Conservation (phyloP, 78 protist species). For the Dictyostelium capitatum region DNA sequence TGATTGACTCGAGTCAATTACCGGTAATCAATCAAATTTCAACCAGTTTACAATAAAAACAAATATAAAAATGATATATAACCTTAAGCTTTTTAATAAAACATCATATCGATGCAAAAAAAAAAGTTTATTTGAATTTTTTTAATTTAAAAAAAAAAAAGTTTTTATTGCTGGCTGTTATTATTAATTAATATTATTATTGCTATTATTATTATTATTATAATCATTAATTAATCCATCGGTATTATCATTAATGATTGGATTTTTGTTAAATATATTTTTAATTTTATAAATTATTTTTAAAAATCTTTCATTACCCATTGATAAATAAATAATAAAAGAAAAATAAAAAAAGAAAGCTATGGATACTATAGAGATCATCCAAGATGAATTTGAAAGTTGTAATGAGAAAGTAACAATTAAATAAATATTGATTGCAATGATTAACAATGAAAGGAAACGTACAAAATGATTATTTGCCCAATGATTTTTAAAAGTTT, state of each 20-base stretch:
- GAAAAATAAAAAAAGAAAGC: slow-evolving; percentile 62
- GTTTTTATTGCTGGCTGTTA: not conserved
- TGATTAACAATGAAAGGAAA: slow-evolving; percentile 47
- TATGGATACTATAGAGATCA: not conserved
- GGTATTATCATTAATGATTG: not conserved
- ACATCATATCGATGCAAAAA: too few species aligned
- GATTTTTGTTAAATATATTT: not conserved
- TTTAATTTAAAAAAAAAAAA: not conserved
- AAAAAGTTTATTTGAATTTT: too few species aligned
- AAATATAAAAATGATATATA: too few species aligned
- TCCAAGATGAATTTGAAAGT: slow-evolving; percentile 27
- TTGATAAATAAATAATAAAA: slow-evolving; percentile 44
- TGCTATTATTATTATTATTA: not conserved
- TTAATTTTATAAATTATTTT: not conserved
- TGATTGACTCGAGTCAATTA: too few species aligned
- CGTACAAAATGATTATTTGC: slow-evolving; percentile 48
- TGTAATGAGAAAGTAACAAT: slow-evolving; percentile 31
- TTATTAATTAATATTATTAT: not conserved
- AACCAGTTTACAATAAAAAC: too few species aligned
- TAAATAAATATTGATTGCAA: slow-evolving; percentile 64
- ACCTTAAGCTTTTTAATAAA: too few species aligned
- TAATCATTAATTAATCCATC: too few species aligned
- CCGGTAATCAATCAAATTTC: too few species aligned
- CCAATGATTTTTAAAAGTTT: slow-evolving; percentile 70
- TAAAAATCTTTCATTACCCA: not conserved